Conservation (phyloP, 2,329 filamentous ascomycete species). For the Biscogniauxia sp. region DNA sequence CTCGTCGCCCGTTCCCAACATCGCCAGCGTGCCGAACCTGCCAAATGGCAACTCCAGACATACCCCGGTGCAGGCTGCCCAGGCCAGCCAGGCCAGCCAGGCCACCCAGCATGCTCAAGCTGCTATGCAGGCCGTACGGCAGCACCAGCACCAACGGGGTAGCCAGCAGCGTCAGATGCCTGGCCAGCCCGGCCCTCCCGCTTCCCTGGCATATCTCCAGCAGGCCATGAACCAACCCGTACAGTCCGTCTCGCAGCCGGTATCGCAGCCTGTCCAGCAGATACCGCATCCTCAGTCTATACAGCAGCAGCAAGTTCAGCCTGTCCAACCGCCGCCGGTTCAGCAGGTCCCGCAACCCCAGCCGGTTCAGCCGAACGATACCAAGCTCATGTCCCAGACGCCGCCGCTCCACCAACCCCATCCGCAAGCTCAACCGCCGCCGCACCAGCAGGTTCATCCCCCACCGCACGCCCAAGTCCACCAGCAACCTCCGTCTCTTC, state of each 20-base stretch:
- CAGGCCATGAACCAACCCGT: constrained; percentile 33
- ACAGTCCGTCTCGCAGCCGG: constrained; percentile 30
- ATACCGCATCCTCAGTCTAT: constrained; percentile 32
- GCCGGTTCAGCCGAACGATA: constrained; percentile 30
- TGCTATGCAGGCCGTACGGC: constrained; percentile 29
- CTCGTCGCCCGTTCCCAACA: constrained; percentile 45
- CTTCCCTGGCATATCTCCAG: constrained; percentile 32
- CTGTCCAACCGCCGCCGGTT: constrained; percentile 18
- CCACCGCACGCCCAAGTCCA: constrained; percentile 32
- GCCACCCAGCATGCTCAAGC: constrained; percentile 40
- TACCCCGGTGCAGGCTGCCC: constrained; percentile 44
- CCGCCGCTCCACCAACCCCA: constrained; percentile 30
- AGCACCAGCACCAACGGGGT: constrained; percentile 35
- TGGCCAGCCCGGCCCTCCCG: constrained; percentile 29
- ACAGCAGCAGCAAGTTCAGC: constrained; percentile 14
- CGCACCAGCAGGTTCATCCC: constrained; percentile 24
- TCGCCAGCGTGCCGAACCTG: constrained; percentile 49
- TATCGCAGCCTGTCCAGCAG: constrained; percentile 32
- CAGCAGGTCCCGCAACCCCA: constrained; percentile 25
- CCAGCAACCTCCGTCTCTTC: constrained; percentile 27
- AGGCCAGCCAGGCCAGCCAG: neutral
- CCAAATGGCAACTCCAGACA: constrained; percentile 48
- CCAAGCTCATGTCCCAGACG: constrained; percentile 31
- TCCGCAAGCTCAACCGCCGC: constrained; percentile 22
- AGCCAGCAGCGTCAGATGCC: constrained; percentile 35